Base-by-base conservation (phyloP, 345 rosid species). In the Hibiscus mutabilis region DNA sequence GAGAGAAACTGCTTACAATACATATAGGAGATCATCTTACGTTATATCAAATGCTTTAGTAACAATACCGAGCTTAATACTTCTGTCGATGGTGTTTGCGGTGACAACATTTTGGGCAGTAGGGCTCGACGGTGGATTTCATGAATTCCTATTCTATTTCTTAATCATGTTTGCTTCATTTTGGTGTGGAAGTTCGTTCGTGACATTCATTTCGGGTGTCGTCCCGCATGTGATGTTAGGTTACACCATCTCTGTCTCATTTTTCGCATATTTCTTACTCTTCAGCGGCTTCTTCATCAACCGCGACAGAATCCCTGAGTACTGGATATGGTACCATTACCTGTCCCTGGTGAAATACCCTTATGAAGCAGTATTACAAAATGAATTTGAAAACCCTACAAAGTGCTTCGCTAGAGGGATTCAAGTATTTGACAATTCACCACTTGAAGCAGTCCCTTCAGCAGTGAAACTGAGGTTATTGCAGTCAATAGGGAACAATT, bases 261-360 rank as follows among this genome's bases (percentile, higher is more conserved):
- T 92, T 46, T 79, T 95, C 12, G 98, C 99, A 2, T 95, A 95
- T 74, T 95, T 92, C 88, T 80, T 95, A 51, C 90, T 95, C 4
- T 90, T 95, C 81, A 92, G 98, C 68, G 99, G 99, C 6, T 95
- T 92, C 85, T 95, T 95, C 79, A 92, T 95, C 75, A 95, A 80
- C 82, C 85, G 93, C 0, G 91, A 90, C 37, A 79, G 99, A 13
- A 92, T 95, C 62, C 99, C 98, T 0, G 62, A 78, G 3, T 95
- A 90, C 40, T 95, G 99, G 99, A 86, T 95, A n/a, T 95, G 99
- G 99, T 92, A 92, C 76, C 99, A 95, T 72, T 95, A 95, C 86
- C 15, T 92, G 68, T 95, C 99, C 0, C 82, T 95, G 0, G 93
- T 95, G 18, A 95, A 95, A 56, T 95, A 95, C 80, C 98, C 99